Conservation (phyloP, 345 rosid species). For the Odontarrhena argentea region DNA sequence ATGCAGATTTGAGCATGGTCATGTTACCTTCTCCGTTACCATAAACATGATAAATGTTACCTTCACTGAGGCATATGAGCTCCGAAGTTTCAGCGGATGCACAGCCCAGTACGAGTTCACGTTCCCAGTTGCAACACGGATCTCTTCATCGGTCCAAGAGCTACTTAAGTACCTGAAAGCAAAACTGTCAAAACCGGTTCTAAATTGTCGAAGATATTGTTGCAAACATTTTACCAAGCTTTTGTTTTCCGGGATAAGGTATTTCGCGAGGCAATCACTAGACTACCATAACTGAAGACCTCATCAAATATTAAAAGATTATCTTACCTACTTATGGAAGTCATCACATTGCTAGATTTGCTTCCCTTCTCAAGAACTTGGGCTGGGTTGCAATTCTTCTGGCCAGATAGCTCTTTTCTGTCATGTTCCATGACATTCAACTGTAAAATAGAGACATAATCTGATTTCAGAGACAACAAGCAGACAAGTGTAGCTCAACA, state of each 20-base stretch:
- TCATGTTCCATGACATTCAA: conserved; percentile 59
- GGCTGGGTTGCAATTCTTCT: conserved; percentile 63
- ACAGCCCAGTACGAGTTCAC: conserved; percentile 46
- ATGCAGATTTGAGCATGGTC: background rate
- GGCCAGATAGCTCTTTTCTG: conserved; percentile 73
- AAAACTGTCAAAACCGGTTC: background rate
- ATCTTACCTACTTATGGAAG: conserved; percentile 49
- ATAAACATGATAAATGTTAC: conserved; percentile 37
- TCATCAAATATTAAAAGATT: background rate
- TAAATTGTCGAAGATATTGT: no score
- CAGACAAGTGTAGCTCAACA: background rate
- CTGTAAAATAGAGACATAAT: conserved; percentile 48
- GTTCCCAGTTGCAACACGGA: conserved; percentile 59
- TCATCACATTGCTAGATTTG: conserved; percentile 40
- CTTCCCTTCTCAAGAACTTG: conserved; percentile 54
- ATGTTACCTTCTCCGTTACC: no score
- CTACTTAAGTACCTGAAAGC: conserved; percentile 47
- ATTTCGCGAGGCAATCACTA: conserved; percentile 2
- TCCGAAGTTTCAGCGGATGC: conserved; percentile 67
- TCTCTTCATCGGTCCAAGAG: conserved; percentile 63
- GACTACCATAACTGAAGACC: conserved; percentile 6
- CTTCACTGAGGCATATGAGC: conserved; percentile 66
- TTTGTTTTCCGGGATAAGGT: background rate
- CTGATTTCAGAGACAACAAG: conserved; percentile 4
- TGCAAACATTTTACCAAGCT: no score